phyloP scores from a whole-genome alignment of 495 filamentous ascomycete species.

The Hypoxylon fuscum region DNA sequence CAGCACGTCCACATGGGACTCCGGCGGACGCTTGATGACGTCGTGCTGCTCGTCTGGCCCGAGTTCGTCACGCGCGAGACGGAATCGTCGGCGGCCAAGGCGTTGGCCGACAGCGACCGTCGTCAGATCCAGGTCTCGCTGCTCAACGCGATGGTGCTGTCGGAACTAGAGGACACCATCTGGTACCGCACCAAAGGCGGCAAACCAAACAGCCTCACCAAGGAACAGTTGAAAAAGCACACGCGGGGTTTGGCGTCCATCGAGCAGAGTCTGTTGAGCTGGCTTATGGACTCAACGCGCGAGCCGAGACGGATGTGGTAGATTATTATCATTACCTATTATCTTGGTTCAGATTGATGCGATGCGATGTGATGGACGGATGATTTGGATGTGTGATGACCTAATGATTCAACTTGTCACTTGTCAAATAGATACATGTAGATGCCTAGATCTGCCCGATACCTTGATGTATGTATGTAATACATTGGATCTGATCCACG shows the following conservation, averaged over 20 bases:
- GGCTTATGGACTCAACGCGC: constrained; percentile 28
- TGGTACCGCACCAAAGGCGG: constrained; percentile 36
- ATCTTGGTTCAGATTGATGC: not conserved
- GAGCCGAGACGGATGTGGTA: constrained; percentile 41
- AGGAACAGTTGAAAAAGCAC: constrained; percentile 30
- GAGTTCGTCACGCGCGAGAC: constrained; percentile 42
- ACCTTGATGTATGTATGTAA: too few relatives aligned
- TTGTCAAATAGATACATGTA: too few relatives aligned
- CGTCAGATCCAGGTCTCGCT: constrained; percentile 34
- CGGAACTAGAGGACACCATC: constrained; percentile 38
- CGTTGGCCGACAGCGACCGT: constrained; percentile 27
- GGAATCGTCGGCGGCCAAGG: constrained; percentile 18
- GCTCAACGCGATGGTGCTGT: constrained; percentile 38
- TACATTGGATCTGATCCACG: too few relatives aligned
- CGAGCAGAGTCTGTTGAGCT: constrained; percentile 31
- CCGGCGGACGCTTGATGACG: constrained; percentile 17
- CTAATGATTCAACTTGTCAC: too few relatives aligned
- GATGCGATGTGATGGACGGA: not conserved
- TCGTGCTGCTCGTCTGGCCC: constrained; percentile 30
- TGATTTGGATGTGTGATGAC: too few relatives aligned
- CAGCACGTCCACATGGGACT: constrained; percentile 28
- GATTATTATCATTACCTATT: too few relatives aligned
- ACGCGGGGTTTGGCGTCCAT: constrained; percentile 22
- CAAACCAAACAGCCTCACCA: constrained; percentile 17
- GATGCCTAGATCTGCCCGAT: too few relatives aligned